A percentile compares a stretch with the other conserved stretches of the same genome.
Evolutionary conservation across 2,329 filamentous ascomycete species (phyloP).

Genomic region (Phyllosticta citriasiana): DNA sequence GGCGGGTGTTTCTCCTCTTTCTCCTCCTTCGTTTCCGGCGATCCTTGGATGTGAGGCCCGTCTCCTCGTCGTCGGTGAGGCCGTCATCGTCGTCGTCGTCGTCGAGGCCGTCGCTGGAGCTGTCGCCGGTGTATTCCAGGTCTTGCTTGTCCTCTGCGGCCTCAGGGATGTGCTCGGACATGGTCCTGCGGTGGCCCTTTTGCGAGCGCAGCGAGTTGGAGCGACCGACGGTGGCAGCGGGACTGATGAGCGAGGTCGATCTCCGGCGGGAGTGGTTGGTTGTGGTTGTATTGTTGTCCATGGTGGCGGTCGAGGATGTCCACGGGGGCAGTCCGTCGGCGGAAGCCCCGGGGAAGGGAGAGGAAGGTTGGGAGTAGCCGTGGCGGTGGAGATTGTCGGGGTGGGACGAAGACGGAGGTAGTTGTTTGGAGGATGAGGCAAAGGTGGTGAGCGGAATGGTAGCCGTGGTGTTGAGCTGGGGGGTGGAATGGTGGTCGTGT

Average conservation of each 20-base stretch:
- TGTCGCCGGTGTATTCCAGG: conserved; percentile 16
- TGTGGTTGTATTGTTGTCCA: not conserved
- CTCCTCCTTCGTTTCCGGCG: conserved; percentile 56
- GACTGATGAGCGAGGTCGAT: conserved; percentile 6
- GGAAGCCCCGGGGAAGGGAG: conserved; percentile 6
- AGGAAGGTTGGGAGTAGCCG: conserved; percentile 2
- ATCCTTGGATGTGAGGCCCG: conserved; percentile 68
- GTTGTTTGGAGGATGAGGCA: not conserved
- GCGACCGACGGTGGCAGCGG: not conserved
- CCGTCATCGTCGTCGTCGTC: conserved; percentile 67
- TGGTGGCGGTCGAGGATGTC: not conserved
- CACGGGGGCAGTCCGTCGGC: not conserved
- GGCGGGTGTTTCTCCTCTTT: conserved; percentile 56
- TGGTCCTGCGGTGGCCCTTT: conserved; percentile 4
- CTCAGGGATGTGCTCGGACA: conserved; percentile 10
- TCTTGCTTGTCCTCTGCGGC: conserved; percentile 6
- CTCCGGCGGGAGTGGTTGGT: conserved; percentile 9
- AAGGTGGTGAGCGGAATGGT: conserved; percentile 9
- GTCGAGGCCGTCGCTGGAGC: conserved; percentile 43
- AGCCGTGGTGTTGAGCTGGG: not conserved
- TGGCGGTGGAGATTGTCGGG: not conserved
- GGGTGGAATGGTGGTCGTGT: not conserved
- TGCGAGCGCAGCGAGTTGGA: conserved; percentile 8
- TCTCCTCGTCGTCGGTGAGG: conserved; percentile 75
- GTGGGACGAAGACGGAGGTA: not conserved